Base-by-base conservation (phyloP, 306 rosid species). In the Sesbania bispinosa region DNA sequence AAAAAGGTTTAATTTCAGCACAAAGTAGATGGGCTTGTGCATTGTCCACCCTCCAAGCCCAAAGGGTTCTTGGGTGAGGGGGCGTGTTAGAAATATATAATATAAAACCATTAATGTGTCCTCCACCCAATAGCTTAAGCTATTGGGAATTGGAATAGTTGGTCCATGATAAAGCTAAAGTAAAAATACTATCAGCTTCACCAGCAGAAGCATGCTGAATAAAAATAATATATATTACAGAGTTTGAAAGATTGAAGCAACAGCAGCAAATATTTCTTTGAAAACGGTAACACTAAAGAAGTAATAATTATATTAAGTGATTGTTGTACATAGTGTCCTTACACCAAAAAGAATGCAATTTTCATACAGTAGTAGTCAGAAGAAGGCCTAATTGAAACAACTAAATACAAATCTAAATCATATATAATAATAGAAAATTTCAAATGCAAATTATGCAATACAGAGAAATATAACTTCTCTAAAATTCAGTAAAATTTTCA, bases 201-300 rank as follows among this genome's bases (percentile, higher is more conserved):
- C 21, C 54, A 46, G 75, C 41, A 80, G 62, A 48, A 15, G 35
- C 63, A 77, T 51, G 45, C 52, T 58, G 26, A 65, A 65, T 52
- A 16, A 43, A 39, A 48, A 59, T 9, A 58, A 46, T 9, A 26
- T 36, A 39, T 26, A n/a, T n/a, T n/a, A n/a, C n/a, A 62, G 43
- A 39, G 45, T 46, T 74, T 10, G 59, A 55, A 63, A 57, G 59
- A 69, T 20, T 47, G 57, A 69, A 54, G 60, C 52, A 62, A 24
- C 32, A 54, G 68, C 53, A 45, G 27, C 27, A 68, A 35, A 61
- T 13, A 42, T 5, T 48, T 29, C 11, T 53, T 13, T 11, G 14
- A 20, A 13, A 51, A 51, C 43, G 14, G 47, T 43, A 51, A 61
- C 32, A 8, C 43, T 52, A 8, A 75, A 35, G 50, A 62, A 45